phyloP scores from a whole-genome alignment of 2,329 filamentous ascomycete species.

The Fusarium oligoseptatum region DNA sequence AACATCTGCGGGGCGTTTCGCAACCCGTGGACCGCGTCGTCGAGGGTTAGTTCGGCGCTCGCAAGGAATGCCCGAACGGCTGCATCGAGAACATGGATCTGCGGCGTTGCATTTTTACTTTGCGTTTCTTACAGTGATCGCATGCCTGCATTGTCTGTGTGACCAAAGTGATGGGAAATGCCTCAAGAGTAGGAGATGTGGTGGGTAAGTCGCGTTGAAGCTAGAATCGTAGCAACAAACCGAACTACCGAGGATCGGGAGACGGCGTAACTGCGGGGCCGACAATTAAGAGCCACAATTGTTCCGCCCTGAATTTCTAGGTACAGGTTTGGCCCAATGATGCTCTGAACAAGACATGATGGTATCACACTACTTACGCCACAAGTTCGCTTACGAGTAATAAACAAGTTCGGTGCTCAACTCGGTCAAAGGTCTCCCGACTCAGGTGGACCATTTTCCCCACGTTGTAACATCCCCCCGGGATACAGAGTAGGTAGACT shows the following conservation, averaged over 20 bases:
- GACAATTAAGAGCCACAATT: neutral
- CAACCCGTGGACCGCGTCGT: neutral
- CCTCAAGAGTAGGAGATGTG: neutral
- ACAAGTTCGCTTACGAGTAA: neutral
- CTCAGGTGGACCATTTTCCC: neutral
- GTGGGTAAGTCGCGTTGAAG: neutral
- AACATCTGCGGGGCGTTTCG: neutral
- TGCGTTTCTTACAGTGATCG: neutral
- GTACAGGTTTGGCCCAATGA: neutral
- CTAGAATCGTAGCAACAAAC: neutral
- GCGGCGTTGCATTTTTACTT: neutral
- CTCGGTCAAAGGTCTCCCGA: neutral
- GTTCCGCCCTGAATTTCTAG: neutral
- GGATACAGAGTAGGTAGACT: neutral
- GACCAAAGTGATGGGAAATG: neutral
- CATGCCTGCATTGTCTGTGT: neutral
- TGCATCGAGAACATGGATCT: neutral
- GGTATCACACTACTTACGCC: neutral
- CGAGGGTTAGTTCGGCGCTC: neutral
- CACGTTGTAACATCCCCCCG: neutral
- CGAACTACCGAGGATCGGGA: neutral
- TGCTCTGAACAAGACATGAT: neutral
- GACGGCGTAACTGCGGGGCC: neutral
- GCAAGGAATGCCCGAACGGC: neutral
- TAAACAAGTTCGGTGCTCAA: neutral